Conservation (phyloP, 2,329 filamentous ascomycete species). For the Tolypocladium tundrense region DNA sequence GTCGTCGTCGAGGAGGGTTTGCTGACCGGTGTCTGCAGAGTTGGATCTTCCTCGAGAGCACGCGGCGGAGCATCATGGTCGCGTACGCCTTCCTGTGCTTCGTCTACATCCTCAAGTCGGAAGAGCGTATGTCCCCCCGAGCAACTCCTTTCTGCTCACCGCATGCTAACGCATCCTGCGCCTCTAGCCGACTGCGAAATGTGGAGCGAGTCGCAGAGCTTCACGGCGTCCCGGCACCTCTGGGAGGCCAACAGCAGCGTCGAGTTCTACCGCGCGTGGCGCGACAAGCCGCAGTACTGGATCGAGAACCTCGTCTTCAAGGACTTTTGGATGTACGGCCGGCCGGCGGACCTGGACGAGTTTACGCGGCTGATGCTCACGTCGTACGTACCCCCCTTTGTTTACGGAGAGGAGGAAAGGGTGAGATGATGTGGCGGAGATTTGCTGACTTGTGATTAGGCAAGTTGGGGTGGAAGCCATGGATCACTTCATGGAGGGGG, state of each 20-base stretch:
- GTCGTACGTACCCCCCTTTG: constrained; percentile 16
- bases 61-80: constrained; percentile 26
- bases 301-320: constrained; percentile 23
- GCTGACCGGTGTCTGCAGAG: constrained; percentile 9
- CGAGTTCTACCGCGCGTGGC: constrained; percentile 33
- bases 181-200: constrained; percentile 2
- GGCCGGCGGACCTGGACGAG: constrained; percentile 26
- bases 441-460: constrained; percentile 8
- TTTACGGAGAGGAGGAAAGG: background rate
- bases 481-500: constrained; percentile 25
- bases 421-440: background rate
- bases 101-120: constrained; percentile 21
- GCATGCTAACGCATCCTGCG: background rate
- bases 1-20: no score
- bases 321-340: constrained; percentile 25
- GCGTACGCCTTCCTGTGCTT: constrained; percentile 21
- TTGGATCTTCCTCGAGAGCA: constrained; percentile 33
- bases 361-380: constrained; percentile 28
- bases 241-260: constrained; percentile 31
- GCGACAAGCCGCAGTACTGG: constrained; percentile 27
- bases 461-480: constrained; percentile 24
- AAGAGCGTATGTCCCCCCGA: constrained; percentile 15
- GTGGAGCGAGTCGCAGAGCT: constrained; percentile 9
- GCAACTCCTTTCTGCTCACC: background rate
- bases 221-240: constrained; percentile 30